Evolutionary conservation across 2,329 filamentous ascomycete genomes (phyloP), one percentile per base, ranked within the genome.

Genomic region (Claviceps fusiformis): DNA sequence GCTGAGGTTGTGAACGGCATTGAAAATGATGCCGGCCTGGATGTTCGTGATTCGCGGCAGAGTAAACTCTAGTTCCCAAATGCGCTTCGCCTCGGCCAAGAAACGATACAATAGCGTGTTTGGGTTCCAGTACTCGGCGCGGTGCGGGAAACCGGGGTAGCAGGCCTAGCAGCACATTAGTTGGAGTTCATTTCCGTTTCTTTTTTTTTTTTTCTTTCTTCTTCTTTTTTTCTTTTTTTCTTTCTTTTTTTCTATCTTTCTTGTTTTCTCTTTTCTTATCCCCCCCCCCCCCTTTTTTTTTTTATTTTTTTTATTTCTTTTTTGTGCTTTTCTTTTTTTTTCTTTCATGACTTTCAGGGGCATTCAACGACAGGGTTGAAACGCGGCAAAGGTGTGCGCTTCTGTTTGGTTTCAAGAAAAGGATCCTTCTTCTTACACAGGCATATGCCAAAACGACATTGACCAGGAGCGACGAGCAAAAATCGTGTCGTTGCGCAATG

Each of bases 401-500:
- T 41, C 3, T 41, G 13, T 41, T 5, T 41, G 13, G 13, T 15
- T 17, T 15, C 19, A 9, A 29, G 2, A 9, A 60, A 67, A 9
- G 31, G 33, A 31, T 19, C 17, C 24, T 29, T 39, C 11, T 24
- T 33, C 52, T 55, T 65, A 73, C 71, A 50, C 65, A 72, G 55
- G 67, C 63, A 24, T 67, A 59, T 9, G 68, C 67, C 41, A 74
- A 64, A 11, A 70, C 44, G 1, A 64, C 58, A 41, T 73, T 74
- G 51, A 73, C 69, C 3, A 74, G 64, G 0, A 74, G 60, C 8
- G 64, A 54, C 0, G 72, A 73, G 56, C 72, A 74, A 59, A 71
- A 73, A 15, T 67, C 62, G 0, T 56, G 52, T 0, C 59, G 58
- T 1, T 61, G 60, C 0, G 60, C 57, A 11, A 59, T 62, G 67